These are phyloP conservation scores for Fraxinus americana DNA, from an alignment of 257 asterid genomes.

Conservation along the genomic window DNA sequence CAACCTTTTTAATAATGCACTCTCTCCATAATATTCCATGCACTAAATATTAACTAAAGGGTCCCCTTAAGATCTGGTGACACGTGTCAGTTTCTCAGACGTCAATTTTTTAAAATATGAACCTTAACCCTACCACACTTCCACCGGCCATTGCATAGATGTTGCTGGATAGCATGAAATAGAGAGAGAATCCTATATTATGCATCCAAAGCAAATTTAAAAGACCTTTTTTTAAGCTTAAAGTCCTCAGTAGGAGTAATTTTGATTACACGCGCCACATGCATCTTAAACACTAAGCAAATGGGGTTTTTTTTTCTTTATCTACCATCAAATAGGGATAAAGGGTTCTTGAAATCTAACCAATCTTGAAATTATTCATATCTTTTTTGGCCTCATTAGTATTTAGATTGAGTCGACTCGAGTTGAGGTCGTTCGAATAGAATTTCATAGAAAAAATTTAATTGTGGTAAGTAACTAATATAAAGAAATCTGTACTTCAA, in stretches of 20 bases:
- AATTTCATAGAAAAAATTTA: no score
- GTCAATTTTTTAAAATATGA: conserved; percentile 2
- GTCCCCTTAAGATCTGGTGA: conserved; percentile 35
- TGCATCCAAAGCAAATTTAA: conserved; percentile 13
- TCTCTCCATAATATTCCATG: neutral
- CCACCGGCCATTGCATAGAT: conserved; percentile 40
- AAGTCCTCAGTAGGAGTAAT: conserved; percentile 31
- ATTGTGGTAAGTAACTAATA: no score
- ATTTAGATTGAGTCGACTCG: no score
- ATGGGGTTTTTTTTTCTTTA: neutral
- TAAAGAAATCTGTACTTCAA: no score
- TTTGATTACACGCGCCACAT: conserved; percentile 35
- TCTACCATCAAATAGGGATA: neutral
- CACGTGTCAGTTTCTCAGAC: conserved; percentile 36
- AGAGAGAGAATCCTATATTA: conserved; percentile 27
- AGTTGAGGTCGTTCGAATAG: no score
- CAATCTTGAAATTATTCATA: neutral
- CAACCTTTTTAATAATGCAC: neutral
- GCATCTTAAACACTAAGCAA: conserved; percentile 15
- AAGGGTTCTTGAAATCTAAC: neutral
- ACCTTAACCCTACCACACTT: conserved; percentile 15
- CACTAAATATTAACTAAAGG: neutral
- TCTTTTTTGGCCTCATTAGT: no score
- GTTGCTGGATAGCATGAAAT: neutral
- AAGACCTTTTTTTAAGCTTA: neutral